Evolutionary conservation across 2,329 filamentous ascomycete genomes (phyloP), one percentile per base, ranked within the genome.

Genomic region (Rachicladosporium sp.): DNA sequence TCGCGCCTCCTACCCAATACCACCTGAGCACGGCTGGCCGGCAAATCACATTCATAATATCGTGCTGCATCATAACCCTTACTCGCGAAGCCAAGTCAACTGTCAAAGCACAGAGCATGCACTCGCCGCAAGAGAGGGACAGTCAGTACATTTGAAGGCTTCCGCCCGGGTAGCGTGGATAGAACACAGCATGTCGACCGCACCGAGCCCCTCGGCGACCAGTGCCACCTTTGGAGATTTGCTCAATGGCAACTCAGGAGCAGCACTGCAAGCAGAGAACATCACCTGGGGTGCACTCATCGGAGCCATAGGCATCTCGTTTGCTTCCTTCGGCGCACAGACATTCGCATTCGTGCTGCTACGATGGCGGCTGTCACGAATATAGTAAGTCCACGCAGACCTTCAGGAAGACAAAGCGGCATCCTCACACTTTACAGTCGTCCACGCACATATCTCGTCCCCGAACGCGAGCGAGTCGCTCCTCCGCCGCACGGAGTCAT

Each of bases 371-470:
- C 63, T 93, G 29, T 78, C 78, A 2, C 73, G 86, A 46, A 93
- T 94, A 44, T 94, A 88, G 31, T 33, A 9, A 33, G 31, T 27
- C 23, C 31, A 33, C 4, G 31, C 4, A 33, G 11, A 11, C 11
- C 11, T 7, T 5, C 31, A 33, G 15, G 31, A 9, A 12, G 31
- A 33, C 13, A 11, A 5, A 4, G 31, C 11, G 15, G 11, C 11
- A 12, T 33, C 2, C 31, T 33, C 11, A 33, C 13, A 33, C 13
- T 7, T 12, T 9, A 33, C 11, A 33, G 31, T 82, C 85, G 2
- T 79, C 87, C 87, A 0, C 84, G 86, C 59, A 89, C 86, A 4
- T 93, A 85, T 50, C 73, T 93, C 1, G 87, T 93, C 0, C 82
- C 86, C 5, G 82, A 91, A 61, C 76, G 81, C 54, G 83, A 93